Base-by-base conservation (phyloP, 805 yeast species). In the Candida schatavii region DNA sequence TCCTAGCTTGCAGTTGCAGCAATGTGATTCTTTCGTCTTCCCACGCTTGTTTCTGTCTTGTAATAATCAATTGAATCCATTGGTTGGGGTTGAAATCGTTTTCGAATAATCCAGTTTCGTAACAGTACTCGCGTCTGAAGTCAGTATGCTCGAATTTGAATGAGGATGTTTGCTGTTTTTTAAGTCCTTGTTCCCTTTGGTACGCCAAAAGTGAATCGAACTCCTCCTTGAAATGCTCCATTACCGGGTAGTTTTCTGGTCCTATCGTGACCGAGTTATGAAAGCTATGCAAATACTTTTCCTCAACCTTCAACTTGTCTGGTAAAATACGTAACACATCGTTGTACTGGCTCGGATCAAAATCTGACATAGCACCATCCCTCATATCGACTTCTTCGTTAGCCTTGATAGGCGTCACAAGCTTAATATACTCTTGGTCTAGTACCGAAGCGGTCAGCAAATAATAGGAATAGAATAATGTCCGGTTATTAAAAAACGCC, bases 401-500 rank as follows among this genome's bases (percentile, higher is more conserved):
- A n/a, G n/a, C n/a, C n/a, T n/a, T n/a, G n/a, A n/a, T n/a, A n/a
- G n/a, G n/a, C 1, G 37, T 39, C 1, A 35, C 44, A 10, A 42
- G 35, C 31, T 35, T 38, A 18, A 59, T 21, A 38, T 47, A 56
- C n/a, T 52, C 51, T 9, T 39, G 35, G n/a, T 56, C 52, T 33
- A 64, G 49, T 1, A 57, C 62, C 4, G 61, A 49, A 6, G 37
- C 39, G 1, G 46, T 45, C 6, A 57, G 47, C 35, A 58, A 45
- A 35, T 50, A 53, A 42, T 55, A 61, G 3, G 56, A 52, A 36
- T 61, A 58, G 7, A 66, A 48, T 13, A 52, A 39, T 43, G 57
- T 48, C 13, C 74, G 54, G 38, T 47, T 44, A 42, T 68, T 67
- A 44, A 64, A 66, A 43, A 62, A 69, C 6, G 56, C 56, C 7